Conservation (phyloP, 805 yeast species). For the Teunomyces pallodes region DNA sequence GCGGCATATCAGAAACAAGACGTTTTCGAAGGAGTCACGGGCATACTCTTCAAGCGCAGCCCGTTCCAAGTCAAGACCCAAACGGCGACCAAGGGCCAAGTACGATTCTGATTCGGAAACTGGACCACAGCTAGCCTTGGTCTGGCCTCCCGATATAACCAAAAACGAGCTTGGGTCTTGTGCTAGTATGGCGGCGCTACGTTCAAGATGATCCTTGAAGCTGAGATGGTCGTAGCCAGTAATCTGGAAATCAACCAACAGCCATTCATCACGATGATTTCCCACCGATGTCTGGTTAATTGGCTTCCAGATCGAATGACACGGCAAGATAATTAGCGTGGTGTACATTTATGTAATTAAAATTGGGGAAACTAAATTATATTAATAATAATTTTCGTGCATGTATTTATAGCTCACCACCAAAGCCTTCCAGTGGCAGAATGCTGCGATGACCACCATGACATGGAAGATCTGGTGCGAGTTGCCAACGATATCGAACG, state of each 20-base stretch:
- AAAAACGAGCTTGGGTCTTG: conserved; percentile 30
- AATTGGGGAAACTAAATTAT: neutral
- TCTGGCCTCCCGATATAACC: conserved; percentile 68
- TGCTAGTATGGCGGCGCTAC: conserved; percentile 38
- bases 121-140: conserved; percentile 54
- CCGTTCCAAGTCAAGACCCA: conserved; percentile 15
- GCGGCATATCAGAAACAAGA: conserved; percentile 56
- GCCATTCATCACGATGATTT: conserved; percentile 55
- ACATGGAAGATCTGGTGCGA: conserved; percentile 85
- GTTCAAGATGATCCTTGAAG: conserved; percentile 59
- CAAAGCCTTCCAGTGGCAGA: conserved; percentile 67
- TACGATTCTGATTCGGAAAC: conserved; percentile 64
- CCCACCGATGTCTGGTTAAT: conserved; percentile 40
- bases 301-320: conserved; percentile 61
- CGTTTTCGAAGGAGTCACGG: conserved; percentile 77
- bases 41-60: conserved; percentile 67
- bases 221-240: conserved; percentile 68
- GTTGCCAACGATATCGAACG: conserved; percentile 68
- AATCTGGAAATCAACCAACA: conserved; percentile 60
- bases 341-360: neutral
- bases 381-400: conserved; percentile 24
- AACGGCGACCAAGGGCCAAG: conserved; percentile 38
- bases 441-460: conserved; percentile 73
- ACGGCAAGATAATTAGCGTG: conserved; percentile 36
- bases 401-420: conserved; percentile 52